A percentile compares a stretch with the other conserved stretches of the same genome.
Evolutionary conservation across 768 basidiomycete species (phyloP).

Genomic region (Tulasnella sp.): DNA sequence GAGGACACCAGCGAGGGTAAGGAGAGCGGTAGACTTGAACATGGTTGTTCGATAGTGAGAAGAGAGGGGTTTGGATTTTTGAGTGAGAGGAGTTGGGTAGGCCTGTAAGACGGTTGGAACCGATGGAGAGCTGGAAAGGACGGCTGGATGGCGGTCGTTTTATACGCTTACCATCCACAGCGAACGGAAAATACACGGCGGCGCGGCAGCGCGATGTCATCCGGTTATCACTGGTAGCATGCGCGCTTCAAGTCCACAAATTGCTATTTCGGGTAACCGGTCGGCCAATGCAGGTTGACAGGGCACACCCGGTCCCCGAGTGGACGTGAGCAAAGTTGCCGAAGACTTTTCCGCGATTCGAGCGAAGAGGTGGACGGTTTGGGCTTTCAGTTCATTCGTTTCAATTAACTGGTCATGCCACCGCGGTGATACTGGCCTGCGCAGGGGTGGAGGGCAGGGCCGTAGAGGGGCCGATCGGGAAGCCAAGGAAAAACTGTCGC

Average conservation of each 20-base stretch:
- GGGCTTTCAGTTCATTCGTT: not conserved
- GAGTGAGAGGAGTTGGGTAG: not conserved
- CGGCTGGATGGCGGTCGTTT: not conserved
- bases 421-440: not conserved
- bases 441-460: not conserved
- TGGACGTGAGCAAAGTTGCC: not conserved
- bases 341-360: slow-evolving; percentile 6
- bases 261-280: not conserved
- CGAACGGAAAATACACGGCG: not conserved
- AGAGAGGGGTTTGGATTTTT: not conserved
- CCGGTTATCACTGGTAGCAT: not conserved
- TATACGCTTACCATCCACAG: not conserved
- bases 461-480: not conserved
- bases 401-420: not conserved
- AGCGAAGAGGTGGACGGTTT: not conserved
- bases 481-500: not conserved
- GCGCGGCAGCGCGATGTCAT: not conserved
- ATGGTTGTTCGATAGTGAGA: not conserved
- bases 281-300: not conserved
- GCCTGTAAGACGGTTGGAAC: slow-evolving; percentile 5
- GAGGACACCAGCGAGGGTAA: slow-evolving; percentile 22
- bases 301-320: not conserved
- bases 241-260: not conserved
- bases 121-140: not conserved
- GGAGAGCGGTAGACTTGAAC: slow-evolving; percentile 18